These are phyloP conservation scores for Candida ulmi DNA, from an alignment of 805 yeast species.

Conservation along the genomic window DNA sequence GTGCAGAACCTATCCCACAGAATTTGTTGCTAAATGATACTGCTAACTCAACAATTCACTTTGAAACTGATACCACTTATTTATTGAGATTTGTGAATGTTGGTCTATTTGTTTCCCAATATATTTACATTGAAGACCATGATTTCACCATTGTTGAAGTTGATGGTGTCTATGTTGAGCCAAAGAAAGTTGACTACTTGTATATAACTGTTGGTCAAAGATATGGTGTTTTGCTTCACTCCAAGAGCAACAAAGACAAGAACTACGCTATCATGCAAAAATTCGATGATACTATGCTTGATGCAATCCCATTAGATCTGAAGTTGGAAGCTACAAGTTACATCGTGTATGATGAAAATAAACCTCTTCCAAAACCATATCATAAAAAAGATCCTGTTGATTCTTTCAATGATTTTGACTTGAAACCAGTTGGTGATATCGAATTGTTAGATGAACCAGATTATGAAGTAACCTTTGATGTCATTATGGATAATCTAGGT, in stretches of 20 bases:
- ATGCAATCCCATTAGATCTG: conserved; percentile 55
- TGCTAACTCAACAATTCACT: conserved; percentile 46
- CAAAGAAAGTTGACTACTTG: conserved; percentile 46
- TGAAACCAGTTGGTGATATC: conserved; percentile 37
- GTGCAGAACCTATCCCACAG: conserved; percentile 79
- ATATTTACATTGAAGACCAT: conserved; percentile 62
- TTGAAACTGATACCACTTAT: conserved; percentile 58
- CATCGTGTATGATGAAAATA: conserved; percentile 41
- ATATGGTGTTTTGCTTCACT: conserved; percentile 58
- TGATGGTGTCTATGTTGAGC: conserved; percentile 66
- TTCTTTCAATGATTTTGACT: conserved; percentile 29
- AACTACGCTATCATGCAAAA: conserved; percentile 60
- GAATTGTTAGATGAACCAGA: conserved; percentile 56
- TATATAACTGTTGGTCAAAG: conserved; percentile 81
- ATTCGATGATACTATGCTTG: conserved; percentile 65
- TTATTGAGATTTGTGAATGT: conserved; percentile 57
- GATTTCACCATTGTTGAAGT: conserved; percentile 66
- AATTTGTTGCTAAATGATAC: conserved; percentile 62
- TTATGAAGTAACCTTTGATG: conserved; percentile 50
- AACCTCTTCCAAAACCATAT: conserved; percentile 24
- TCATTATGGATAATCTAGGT: conserved; percentile 62
- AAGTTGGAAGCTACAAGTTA: conserved; percentile 49
- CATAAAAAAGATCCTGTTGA: conserved; percentile 9
- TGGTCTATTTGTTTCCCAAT: conserved; percentile 74
- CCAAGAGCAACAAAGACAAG: conserved; percentile 38